phyloP scores from a whole-genome alignment of 140 eudicot genomes.

The Artemisia princeps region DNA sequence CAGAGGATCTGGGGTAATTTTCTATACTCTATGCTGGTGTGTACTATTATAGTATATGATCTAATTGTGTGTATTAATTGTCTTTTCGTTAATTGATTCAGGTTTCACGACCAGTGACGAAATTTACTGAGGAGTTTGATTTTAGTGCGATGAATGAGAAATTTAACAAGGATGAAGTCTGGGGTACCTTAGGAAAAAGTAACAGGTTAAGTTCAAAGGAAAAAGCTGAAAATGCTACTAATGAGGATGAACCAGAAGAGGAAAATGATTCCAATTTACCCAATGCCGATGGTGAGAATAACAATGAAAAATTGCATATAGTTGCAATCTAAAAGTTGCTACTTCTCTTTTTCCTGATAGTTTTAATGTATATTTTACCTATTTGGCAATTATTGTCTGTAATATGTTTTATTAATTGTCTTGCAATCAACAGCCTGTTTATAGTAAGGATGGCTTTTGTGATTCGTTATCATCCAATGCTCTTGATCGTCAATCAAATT shows the following conservation, averaged over 20 bases:
- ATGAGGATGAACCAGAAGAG: slow-evolving; percentile 52
- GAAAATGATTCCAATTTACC: slow-evolving; percentile 52
- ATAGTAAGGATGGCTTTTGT: no score
- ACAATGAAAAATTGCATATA: neutral
- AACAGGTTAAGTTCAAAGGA: slow-evolving; percentile 39
- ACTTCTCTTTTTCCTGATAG: neutral
- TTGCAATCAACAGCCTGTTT: no score
- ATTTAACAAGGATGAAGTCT: neutral
- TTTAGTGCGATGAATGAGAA: slow-evolving; percentile 91
- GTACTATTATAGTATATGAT: neutral
- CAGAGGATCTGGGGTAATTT: no score
- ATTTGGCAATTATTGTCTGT: no score
- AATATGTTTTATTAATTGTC: no score
- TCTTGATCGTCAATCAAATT: slow-evolving; percentile 18
- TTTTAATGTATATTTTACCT: neutral
- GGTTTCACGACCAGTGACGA: slow-evolving; percentile 55
- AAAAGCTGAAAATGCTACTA: slow-evolving; percentile 42
- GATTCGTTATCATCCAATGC: slow-evolving; percentile 49
- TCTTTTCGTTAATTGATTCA: slow-evolving; percentile 17
- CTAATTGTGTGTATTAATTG: neutral
- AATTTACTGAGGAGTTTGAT: slow-evolving; percentile 82
- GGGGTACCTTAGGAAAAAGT: slow-evolving; percentile 44
- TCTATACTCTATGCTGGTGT: neutral
- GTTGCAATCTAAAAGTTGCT: no score
- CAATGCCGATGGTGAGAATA: slow-evolving; percentile 46